Evolutionary conservation across 225 moss, liverwort and hornwort species (phyloP).

Genomic region (Marchantia polymorpha): DNA sequence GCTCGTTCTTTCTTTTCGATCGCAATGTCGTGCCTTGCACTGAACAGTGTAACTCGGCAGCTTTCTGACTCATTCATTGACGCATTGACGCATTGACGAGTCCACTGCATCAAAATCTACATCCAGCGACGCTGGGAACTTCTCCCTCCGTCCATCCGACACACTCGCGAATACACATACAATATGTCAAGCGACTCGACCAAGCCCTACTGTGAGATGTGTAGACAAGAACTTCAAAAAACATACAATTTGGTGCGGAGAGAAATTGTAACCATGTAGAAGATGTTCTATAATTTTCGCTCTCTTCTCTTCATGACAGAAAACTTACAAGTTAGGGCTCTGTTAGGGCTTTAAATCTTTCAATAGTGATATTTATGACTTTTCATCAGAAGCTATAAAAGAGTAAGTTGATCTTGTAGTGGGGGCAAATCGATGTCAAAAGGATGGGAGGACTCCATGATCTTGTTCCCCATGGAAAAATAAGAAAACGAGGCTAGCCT

Average conservation of each 20-base stretch:
- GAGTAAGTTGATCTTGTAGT: no score
- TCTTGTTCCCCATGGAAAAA: no score
- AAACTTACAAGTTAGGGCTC: not conserved
- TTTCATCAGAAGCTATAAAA: no score
- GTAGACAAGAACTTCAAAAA: no score
- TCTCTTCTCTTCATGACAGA: not conserved
- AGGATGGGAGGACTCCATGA: no score
- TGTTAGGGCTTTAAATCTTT: no score
- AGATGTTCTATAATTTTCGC: not conserved
- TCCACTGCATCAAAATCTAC: not conserved
- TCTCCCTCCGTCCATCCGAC: not conserved
- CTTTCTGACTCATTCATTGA: not conserved
- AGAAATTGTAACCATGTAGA: not conserved
- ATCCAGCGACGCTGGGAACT: not conserved
- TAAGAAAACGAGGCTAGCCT: no score
- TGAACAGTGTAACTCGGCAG: not conserved
- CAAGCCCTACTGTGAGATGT: no score
- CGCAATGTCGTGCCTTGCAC: not conserved
- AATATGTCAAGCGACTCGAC: not conserved
- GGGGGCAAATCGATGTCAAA: no score
- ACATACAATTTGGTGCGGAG: not conserved
- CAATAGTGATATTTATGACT: no score
- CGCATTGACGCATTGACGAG: not conserved
- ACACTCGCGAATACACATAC: not conserved
- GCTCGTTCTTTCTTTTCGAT: not conserved